A percentile compares a stretch with the other conserved stretches of the same genome.
Evolutionary conservation across 164 flowering plant species (phyloP).

Genomic region (Protea cynaroides): DNA sequence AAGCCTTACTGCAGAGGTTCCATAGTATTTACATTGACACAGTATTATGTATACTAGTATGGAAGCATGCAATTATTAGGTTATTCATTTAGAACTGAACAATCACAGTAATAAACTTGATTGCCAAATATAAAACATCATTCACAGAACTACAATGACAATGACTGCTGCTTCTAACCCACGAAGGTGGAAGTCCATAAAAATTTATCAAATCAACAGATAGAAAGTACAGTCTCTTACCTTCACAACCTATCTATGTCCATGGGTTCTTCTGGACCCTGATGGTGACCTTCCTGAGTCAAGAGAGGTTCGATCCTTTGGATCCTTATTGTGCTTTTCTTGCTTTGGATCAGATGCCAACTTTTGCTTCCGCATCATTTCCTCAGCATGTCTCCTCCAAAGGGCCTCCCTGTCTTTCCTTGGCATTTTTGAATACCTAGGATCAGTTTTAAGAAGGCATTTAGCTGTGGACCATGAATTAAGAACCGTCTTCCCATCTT

Average conservation of each 20-base stretch:
- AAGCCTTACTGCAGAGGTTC: not conserved
- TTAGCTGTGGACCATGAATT: constrained; percentile 95
- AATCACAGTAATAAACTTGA: not conserved
- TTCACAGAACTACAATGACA: not conserved
- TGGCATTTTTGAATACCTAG: constrained; percentile 72
- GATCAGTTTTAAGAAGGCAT: constrained; percentile 58
- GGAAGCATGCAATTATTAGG: not conserved
- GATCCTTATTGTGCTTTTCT: constrained; percentile 37
- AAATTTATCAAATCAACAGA: not conserved
- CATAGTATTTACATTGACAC: no score
- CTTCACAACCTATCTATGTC: constrained; percentile 29
- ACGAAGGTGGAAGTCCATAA: not conserved
- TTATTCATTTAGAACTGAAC: not conserved
- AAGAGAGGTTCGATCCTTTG: constrained; percentile 31
- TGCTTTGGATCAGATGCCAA: constrained; percentile 29
- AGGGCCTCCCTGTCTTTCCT: constrained; percentile 80
- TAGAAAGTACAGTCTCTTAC: not conserved
- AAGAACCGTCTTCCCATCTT: constrained; percentile 74
- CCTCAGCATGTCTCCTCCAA: constrained; percentile 81
- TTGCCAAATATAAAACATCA: not conserved
- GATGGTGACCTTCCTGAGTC: constrained; percentile 31
- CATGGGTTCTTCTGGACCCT: constrained; percentile 38
- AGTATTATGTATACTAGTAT: not conserved
- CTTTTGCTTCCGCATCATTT: constrained; percentile 54
- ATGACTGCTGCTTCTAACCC: not conserved